Percentiles rank a stretch among this genome's conserved stretches.
phyloP scores from a whole-genome alignment of 768 basidiomycete genomes.

The Paxillus involutus region DNA sequence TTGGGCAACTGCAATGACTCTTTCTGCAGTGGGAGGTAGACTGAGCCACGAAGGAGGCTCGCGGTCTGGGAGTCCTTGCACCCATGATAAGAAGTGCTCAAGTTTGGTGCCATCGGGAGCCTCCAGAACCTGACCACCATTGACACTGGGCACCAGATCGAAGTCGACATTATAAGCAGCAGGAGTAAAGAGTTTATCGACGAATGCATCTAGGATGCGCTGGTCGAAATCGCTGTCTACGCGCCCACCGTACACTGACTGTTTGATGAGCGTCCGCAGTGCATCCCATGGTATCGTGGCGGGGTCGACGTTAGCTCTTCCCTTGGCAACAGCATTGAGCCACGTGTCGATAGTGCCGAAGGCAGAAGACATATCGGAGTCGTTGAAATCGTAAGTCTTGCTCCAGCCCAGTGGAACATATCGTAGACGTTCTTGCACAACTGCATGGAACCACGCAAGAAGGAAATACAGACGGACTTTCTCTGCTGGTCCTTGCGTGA shows the following conservation, averaged over 20 bases:
- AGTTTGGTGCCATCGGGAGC: conserved; percentile 93
- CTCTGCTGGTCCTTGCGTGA: conserved; percentile 87
- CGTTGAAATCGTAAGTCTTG: conserved; percentile 97
- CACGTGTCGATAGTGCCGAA: conserved; percentile 91
- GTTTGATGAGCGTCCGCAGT: conserved; percentile 88
- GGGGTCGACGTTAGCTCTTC: conserved; percentile 90
- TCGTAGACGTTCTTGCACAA: conserved; percentile 94
- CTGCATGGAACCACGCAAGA: conserved; percentile 98
- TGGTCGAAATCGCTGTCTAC: conserved; percentile 97
- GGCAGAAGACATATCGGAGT: conserved; percentile 94
- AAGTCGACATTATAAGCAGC: conserved; percentile 93
- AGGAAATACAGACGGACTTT: conserved; percentile 94
- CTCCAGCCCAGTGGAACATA: conserved; percentile 98
- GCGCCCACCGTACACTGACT: conserved; percentile 93
- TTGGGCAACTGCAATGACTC: conserved; percentile 87
- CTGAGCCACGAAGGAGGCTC: conserved; percentile 96
- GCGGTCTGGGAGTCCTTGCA: conserved; percentile 82
- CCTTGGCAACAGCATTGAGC: conserved; percentile 79
- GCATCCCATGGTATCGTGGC: conserved; percentile 94
- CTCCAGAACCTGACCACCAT: conserved; percentile 54
- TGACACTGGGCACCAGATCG: conserved; percentile 70
- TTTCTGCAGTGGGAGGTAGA: conserved; percentile 89
- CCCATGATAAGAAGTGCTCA: conserved; percentile 90
- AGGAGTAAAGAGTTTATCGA: conserved; percentile 85
- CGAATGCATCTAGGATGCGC: conserved; percentile 87